Conservation (phyloP, 192 early-diverging fungal species). For the Gryganskiella cystojenkinii region DNA sequence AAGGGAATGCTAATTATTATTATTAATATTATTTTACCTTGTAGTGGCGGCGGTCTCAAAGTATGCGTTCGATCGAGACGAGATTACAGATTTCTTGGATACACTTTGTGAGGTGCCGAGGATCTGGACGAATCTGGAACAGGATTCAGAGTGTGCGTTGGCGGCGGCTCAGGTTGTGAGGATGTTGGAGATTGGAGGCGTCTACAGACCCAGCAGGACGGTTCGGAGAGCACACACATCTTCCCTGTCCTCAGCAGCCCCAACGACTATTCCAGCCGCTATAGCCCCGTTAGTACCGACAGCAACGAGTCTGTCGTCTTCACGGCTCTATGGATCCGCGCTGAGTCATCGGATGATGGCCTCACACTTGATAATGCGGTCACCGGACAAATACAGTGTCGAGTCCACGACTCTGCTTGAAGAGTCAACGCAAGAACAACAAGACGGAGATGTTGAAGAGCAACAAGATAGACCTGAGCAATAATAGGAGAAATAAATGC, state of each 20-base stretch:
- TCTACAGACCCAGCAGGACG: slow-evolving; percentile 29
- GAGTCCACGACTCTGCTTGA: slow-evolving; percentile 1
- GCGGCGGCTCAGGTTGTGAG: slow-evolving; percentile 24
- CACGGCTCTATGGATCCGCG: slow-evolving; percentile 12
- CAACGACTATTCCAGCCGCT: background rate
- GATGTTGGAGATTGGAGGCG: slow-evolving; percentile 26
- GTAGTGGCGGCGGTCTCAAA: slow-evolving; percentile 27
- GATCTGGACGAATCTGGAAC: slow-evolving; percentile 32
- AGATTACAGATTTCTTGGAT: slow-evolving; percentile 21
- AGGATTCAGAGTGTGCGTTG: slow-evolving; percentile 13
- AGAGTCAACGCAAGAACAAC: too few species aligned
- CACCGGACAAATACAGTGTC: slow-evolving; percentile 12
- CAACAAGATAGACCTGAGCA: too few species aligned
- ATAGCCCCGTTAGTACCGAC: background rate
- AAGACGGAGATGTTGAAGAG: too few species aligned
- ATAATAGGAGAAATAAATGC: too few species aligned
- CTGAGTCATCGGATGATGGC: slow-evolving; percentile 18
- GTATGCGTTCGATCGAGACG: slow-evolving; percentile 49
- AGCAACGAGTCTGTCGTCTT: background rate
- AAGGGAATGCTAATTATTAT: too few species aligned
- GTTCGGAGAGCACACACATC: background rate
- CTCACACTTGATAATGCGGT: slow-evolving; percentile 1
- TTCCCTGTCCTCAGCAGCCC: background rate
- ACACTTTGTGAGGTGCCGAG: slow-evolving; percentile 25
- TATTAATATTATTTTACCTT: too few species aligned